Conservation (phyloP, 2,329 filamentous ascomycete genomes). For the Xylaria sp. region DNA sequence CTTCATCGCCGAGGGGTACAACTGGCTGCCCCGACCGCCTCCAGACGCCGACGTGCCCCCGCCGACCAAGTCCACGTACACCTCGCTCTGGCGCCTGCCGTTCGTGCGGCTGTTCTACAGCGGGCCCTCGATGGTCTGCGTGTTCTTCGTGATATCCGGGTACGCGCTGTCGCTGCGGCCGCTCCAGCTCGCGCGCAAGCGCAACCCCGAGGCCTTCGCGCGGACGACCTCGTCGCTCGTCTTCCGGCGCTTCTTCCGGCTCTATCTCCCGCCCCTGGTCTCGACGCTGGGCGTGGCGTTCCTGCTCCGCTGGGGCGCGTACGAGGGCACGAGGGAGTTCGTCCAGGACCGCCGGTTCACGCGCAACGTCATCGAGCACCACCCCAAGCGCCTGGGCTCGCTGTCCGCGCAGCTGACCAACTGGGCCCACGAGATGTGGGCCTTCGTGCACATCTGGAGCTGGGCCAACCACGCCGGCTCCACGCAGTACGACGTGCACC, state of each 20-base stretch:
- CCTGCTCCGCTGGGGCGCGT: conserved; percentile 59
- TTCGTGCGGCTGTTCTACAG: conserved; percentile 65
- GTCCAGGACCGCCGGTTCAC: conserved; percentile 57
- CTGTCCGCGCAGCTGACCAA: conserved; percentile 56
- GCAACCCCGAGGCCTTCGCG: conserved; percentile 51
- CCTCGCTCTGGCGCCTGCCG: conserved; percentile 62
- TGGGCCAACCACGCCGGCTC: conserved; percentile 62
- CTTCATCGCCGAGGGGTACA: conserved; percentile 61
- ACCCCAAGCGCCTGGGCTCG: conserved; percentile 55
- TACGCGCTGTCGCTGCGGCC: conserved; percentile 68
- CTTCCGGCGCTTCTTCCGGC: conserved; percentile 63
- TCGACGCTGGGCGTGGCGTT: conserved; percentile 62
- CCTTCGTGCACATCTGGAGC: conserved; percentile 63
- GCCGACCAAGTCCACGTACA: conserved; percentile 51
- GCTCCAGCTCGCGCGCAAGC: conserved; percentile 55
- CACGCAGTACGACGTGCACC: conserved; percentile 66
- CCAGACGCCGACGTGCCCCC: conserved; percentile 9
- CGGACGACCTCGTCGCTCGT: conserved; percentile 61
- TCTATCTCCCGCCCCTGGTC: conserved; percentile 63
- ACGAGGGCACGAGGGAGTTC: conserved; percentile 62
- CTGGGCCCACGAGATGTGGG: conserved; percentile 61
- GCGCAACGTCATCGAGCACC: conserved; percentile 62
- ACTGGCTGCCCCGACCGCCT: conserved; percentile 22
- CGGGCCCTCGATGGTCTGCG: conserved; percentile 66
- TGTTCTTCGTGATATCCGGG: conserved; percentile 72